These are phyloP conservation scores for Phytophthora podocarpi DNA, from an alignment of 352 stramenopile genomes.

Conservation along the genomic window DNA sequence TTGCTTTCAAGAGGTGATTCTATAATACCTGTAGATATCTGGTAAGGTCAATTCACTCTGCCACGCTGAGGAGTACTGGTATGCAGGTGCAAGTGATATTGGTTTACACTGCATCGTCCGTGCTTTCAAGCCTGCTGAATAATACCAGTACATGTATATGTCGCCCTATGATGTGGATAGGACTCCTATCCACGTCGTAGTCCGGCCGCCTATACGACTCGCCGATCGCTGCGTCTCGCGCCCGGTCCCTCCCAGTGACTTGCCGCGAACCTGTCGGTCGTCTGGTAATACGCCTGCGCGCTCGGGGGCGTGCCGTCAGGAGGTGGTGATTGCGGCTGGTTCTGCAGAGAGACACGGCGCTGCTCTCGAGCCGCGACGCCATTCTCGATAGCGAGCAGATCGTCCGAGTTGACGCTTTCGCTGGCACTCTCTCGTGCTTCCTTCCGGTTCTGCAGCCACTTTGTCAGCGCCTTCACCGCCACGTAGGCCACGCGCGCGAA, in stretches of 20 bases:
- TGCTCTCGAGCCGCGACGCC: constrained; percentile 13
- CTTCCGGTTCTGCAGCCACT: constrained; percentile 26
- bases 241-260: background rate
- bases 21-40: no score
- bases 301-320: constrained; percentile 21
- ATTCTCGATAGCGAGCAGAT: constrained; percentile 23
- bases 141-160: no score
- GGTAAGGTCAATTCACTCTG: no score
- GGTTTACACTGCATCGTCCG: background rate
- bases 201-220: constrained; percentile 8
- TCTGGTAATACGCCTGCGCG: constrained; percentile 21
- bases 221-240: background rate
- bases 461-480: constrained; percentile 16
- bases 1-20: no score
- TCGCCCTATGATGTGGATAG: no score
- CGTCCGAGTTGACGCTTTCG: constrained; percentile 3
- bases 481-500: constrained; percentile 49
- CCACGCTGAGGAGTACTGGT: no score
- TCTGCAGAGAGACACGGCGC: background rate
- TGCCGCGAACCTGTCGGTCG: constrained; percentile 7
- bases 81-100: background rate
- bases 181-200: constrained; percentile 8
- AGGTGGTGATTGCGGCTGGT: constrained; percentile 19
- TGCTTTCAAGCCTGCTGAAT: background rate
- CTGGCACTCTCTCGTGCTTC: no score